Conservation (phyloP, 305 asterid genomes). For the Withania somnifera region DNA sequence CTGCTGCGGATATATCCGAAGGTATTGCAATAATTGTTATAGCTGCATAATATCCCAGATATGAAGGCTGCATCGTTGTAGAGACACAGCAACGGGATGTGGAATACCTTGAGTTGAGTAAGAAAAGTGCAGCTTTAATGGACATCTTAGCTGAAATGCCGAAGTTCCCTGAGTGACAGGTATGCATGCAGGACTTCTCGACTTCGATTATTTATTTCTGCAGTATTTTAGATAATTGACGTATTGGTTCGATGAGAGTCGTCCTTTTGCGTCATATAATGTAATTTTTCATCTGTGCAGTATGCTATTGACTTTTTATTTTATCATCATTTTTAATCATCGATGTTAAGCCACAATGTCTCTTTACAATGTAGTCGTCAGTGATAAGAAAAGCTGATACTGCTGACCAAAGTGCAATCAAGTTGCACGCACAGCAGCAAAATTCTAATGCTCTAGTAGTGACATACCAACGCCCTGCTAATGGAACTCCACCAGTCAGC, state of each 20-base stretch:
- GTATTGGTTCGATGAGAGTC: background rate
- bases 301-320: background rate
- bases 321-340: background rate
- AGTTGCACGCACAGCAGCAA: slow-evolving; percentile 85
- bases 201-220: background rate
- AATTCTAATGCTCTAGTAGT: slow-evolving; percentile 74
- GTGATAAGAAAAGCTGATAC: slow-evolving; percentile 83
- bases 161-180: slow-evolving; percentile 99
- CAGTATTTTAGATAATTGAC: background rate
- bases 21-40: slow-evolving; percentile 4
- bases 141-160: slow-evolving; percentile 99
- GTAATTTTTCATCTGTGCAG: background rate
- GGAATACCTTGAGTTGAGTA: slow-evolving; percentile 87
- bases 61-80: slow-evolving; percentile 92
- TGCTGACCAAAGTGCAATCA: slow-evolving; percentile 96
- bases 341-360: background rate
- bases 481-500: slow-evolving; percentile 50
- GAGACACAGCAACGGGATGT: slow-evolving; percentile 98
- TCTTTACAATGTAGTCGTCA: slow-evolving; percentile 41
- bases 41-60: slow-evolving; percentile 40
- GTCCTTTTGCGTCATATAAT: background rate
- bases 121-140: slow-evolving; percentile 87
- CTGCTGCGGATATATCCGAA: background rate
- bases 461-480: slow-evolving; percentile 65
- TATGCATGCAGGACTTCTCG: slow-evolving; percentile 8